A percentile compares a stretch with the other conserved stretches of the same genome.
phyloP scores from a whole-genome alignment of 192 early-diverging fungal species.

The Backusella psychrophila region DNA sequence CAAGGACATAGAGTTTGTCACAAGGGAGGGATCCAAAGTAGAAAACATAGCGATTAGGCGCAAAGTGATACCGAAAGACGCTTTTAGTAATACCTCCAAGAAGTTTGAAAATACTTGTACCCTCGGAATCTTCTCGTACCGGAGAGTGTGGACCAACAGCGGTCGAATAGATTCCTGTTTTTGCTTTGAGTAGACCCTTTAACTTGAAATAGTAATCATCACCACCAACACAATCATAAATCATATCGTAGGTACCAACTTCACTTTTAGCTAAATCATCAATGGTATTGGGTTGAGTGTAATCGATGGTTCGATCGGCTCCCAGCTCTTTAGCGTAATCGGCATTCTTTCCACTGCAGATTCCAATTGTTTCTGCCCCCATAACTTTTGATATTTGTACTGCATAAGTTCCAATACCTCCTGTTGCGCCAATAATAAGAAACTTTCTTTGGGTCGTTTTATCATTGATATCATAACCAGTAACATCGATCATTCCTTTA shows the following conservation, averaged over 20 bases:
- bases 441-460: constrained; percentile 20
- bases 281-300: constrained; percentile 41
- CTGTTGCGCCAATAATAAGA: constrained; percentile 48
- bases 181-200: background rate
- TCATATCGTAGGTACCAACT: constrained; percentile 34
- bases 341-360: constrained; percentile 47
- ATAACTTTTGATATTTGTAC: constrained; percentile 50
- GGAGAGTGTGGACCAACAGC: constrained; percentile 3
- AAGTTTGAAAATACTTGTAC: background rate
- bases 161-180: background rate
- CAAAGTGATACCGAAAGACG: background rate
- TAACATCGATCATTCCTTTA: background rate
- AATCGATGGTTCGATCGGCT: constrained; percentile 56
- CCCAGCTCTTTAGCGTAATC: constrained; percentile 43
- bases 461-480: background rate
- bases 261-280: constrained; percentile 9
- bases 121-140: background rate
- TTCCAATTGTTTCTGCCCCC: constrained; percentile 41
- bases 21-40: background rate
- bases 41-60: background rate
- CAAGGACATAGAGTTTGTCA: background rate
- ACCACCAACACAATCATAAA: constrained; percentile 42
- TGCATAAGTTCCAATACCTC: constrained; percentile 44
- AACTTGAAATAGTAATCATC: constrained; percentile 16
- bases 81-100: background rate